Evolutionary conservation across 345 rosid species (phyloP).

Genomic region (Dimocarpus longan): DNA sequence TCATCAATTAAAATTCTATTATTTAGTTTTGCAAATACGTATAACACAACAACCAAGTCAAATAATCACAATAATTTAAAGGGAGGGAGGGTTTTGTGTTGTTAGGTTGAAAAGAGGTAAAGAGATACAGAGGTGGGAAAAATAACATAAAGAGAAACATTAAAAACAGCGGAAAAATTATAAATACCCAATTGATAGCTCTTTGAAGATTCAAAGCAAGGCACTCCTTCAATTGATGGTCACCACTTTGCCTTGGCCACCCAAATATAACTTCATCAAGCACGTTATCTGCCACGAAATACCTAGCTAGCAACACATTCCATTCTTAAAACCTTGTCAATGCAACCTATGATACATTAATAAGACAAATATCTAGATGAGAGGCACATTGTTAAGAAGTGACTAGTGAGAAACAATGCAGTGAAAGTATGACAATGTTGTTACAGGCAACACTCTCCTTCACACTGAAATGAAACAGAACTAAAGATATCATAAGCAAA

Average conservation of each 20-base stretch:
- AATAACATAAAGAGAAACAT: conserved; percentile 14
- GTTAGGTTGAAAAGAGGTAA: background rate
- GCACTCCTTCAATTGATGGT: conserved; percentile 59
- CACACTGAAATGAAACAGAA: background rate
- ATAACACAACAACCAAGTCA: background rate
- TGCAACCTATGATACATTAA: background rate
- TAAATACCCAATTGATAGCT: conserved; percentile 82
- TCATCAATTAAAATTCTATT: conserved; percentile 18
- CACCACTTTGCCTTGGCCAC: conserved; percentile 84
- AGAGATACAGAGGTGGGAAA: background rate
- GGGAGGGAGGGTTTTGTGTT: background rate
- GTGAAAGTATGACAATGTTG: background rate
- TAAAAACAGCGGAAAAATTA: conserved; percentile 20
- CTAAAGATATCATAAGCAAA: background rate
- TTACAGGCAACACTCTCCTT: background rate
- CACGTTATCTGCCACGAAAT: conserved; percentile 82
- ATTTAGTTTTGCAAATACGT: conserved; percentile 6
- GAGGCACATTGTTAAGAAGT: background rate
- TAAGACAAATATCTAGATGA: conserved; percentile 5
- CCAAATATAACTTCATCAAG: conserved; percentile 90
- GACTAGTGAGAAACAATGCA: background rate
- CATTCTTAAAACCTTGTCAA: conserved; percentile 13
- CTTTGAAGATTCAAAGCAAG: conserved; percentile 75
- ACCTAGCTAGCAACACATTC: conserved; percentile 44
- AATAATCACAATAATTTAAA: conserved; percentile 5